Conservation (phyloP, 495 filamentous ascomycete genomes). For the Penicillium herquei region DNA sequence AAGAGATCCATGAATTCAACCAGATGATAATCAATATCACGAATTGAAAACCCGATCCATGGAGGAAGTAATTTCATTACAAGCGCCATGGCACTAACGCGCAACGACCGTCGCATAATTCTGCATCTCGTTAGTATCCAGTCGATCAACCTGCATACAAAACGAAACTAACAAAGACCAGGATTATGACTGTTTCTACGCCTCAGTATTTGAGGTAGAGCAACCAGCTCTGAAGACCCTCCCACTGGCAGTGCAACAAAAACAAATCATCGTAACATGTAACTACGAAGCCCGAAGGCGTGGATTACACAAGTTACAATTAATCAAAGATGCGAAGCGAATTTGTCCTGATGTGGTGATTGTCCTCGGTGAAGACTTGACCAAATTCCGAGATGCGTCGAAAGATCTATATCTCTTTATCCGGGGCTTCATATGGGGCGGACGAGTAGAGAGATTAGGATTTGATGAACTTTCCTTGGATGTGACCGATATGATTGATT, state of each 20-base stretch:
- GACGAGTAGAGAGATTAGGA: conserved; percentile 72
- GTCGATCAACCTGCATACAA: background rate
- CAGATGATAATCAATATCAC: background rate
- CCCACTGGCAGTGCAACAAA: conserved; percentile 77
- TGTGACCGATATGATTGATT: conserved; percentile 79
- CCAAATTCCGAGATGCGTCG: conserved; percentile 79
- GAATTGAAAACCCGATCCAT: background rate
- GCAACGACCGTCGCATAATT: conserved; percentile 67
- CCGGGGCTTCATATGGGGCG: conserved; percentile 68
- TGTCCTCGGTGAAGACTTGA: conserved; percentile 82
- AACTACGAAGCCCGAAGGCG: conserved; percentile 82
- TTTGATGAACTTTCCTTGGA: conserved; percentile 86
- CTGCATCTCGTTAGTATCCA: conserved; percentile 70
- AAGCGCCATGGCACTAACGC: conserved; percentile 42
- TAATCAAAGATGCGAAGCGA: conserved; percentile 76
- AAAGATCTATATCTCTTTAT: conserved; percentile 74
- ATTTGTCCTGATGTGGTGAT: conserved; percentile 83
- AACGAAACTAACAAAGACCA: conserved; percentile 27
- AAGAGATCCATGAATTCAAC: background rate
- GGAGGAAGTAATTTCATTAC: background rate
- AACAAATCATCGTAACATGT: conserved; percentile 91
- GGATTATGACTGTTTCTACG: conserved; percentile 96
- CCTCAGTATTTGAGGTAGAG: conserved; percentile 79
- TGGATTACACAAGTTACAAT: conserved; percentile 80
- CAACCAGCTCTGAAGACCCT: conserved; percentile 68